These are phyloP conservation scores for Turnera subulata DNA, from an alignment of 345 rosid species.

Conservation along the genomic window DNA sequence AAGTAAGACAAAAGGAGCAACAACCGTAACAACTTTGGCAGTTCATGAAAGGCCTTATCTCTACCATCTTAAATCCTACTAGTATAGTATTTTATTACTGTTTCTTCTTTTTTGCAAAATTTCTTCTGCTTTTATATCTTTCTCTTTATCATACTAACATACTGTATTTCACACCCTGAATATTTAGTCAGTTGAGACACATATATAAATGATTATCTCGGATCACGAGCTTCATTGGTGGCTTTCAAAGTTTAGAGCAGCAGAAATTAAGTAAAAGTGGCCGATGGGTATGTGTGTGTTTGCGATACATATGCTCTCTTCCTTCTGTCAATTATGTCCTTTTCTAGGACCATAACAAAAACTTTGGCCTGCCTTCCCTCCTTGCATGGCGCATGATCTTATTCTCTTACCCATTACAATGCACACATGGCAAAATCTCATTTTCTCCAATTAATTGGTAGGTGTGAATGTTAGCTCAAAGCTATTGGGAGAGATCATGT, in stretches of 20 bases:
- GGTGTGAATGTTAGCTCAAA: too few relatives aligned
- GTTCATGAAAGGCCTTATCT: too few relatives aligned
- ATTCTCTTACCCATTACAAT: too few relatives aligned
- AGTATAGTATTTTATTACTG: neutral
- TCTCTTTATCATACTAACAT: too few relatives aligned
- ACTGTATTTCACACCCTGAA: neutral
- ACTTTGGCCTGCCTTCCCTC: too few relatives aligned
- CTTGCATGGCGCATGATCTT: neutral
- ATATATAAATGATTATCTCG: slow-evolving; percentile 22
- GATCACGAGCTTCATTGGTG: slow-evolving; percentile 34
- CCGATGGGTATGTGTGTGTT: too few relatives aligned
- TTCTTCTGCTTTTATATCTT: too few relatives aligned
- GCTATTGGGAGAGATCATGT: too few relatives aligned
- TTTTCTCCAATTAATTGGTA: too few relatives aligned
- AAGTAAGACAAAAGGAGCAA: neutral
- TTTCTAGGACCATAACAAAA: neutral
- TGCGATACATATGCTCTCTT: neutral
- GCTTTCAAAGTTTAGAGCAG: slow-evolving; percentile 31
- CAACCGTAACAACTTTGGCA: neutral
- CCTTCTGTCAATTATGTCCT: neutral
- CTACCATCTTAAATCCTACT: neutral
- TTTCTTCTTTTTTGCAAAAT: too few relatives aligned
- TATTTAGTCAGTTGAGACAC: neutral
- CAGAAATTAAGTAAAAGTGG: neutral
- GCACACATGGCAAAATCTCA: neutral